A percentile compares a stretch with the other conserved stretches of the same genome.
Evolutionary conservation across 176 grass and related monocot genomes (phyloP).

Genomic region (Hyparrhenia diplandra): DNA sequence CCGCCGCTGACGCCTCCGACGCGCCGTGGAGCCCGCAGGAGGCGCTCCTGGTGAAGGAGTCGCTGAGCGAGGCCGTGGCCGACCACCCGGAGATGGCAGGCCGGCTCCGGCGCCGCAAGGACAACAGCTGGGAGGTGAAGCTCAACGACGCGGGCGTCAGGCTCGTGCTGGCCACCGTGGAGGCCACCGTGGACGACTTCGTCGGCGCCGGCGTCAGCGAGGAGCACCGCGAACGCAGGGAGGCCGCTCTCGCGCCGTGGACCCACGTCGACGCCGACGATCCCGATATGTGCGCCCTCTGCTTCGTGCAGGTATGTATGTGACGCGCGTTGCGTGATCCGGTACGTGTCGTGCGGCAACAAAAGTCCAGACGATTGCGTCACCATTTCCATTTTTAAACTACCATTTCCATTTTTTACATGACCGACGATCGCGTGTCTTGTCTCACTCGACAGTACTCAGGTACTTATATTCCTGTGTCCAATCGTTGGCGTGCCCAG

Average conservation of each 20-base stretch:
- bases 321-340: background rate
- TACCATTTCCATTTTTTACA: too few relatives aligned
- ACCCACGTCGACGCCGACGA: slow-evolving; percentile 33
- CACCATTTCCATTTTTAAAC: background rate
- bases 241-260: slow-evolving; percentile 59
- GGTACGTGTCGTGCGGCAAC: too few relatives aligned
- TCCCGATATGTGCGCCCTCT: slow-evolving; percentile 56
- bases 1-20: slow-evolving; percentile 18
- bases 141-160: slow-evolving; percentile 41
- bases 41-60: slow-evolving; percentile 66
- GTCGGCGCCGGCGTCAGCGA: slow-evolving; percentile 13
- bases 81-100: slow-evolving; percentile 70
- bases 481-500: too few relatives aligned
- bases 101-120: slow-evolving; percentile 55
- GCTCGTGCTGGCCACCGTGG: background rate
- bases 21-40: slow-evolving; percentile 32
- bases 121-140: slow-evolving; percentile 83
- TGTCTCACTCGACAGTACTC: too few relatives aligned
- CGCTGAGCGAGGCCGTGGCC: slow-evolving; percentile 52
- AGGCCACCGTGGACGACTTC: background rate
- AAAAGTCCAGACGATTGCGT: too few relatives aligned
- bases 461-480: background rate
- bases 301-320: slow-evolving; percentile 73
- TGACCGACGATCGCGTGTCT: too few relatives aligned
- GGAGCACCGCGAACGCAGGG: background rate